phyloP scores from a whole-genome alignment of 2,329 filamentous ascomycete species.

The Thelonectria blattea region DNA sequence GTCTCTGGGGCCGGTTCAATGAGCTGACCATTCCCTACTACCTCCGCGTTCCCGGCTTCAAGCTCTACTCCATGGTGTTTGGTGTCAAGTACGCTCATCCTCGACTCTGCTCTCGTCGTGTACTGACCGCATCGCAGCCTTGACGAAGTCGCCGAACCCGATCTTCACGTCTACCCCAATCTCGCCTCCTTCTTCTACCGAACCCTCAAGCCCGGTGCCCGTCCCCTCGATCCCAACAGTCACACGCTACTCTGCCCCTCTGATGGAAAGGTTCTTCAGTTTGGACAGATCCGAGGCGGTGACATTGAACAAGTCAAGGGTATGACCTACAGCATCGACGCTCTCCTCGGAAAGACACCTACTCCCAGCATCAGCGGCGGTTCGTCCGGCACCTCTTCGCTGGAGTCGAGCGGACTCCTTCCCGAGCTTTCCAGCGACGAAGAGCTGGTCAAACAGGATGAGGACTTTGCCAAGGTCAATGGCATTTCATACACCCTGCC shows the following conservation, averaged over 20 bases:
- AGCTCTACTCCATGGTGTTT: slow-evolving; percentile 87
- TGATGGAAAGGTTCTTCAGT: slow-evolving; percentile 90
- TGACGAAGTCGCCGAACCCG: slow-evolving; percentile 83
- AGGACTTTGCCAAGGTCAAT: slow-evolving; percentile 93
- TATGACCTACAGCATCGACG: slow-evolving; percentile 96
- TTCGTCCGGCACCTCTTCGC: slow-evolving; percentile 31
- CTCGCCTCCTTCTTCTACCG: slow-evolving; percentile 97
- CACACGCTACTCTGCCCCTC: slow-evolving; percentile 85
- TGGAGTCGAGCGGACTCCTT: slow-evolving; percentile 31
- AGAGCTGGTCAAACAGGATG: slow-evolving; percentile 77
- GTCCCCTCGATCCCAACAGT: slow-evolving; percentile 81
- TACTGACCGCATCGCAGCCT: slow-evolving; percentile 60
- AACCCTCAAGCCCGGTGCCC: slow-evolving; percentile 84
- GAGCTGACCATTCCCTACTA: slow-evolving; percentile 88
- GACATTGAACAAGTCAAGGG: slow-evolving; percentile 99
- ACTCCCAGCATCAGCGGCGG: slow-evolving; percentile 58
- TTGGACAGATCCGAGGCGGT: slow-evolving; percentile 87
- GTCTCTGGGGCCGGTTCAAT: slow-evolving; percentile 91
- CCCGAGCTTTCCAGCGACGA: slow-evolving; percentile 55
- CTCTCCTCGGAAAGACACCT: slow-evolving; percentile 77
- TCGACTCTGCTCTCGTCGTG: not conserved
- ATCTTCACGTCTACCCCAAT: slow-evolving; percentile 90
- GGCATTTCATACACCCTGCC: slow-evolving; percentile 95
- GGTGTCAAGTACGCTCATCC: slow-evolving; percentile 70
- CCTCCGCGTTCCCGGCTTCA: slow-evolving; percentile 86